These are phyloP conservation scores for Aspergillus flavus DNA, from an alignment of 2,329 filamentous ascomycete species.

Conservation along the genomic window DNA sequence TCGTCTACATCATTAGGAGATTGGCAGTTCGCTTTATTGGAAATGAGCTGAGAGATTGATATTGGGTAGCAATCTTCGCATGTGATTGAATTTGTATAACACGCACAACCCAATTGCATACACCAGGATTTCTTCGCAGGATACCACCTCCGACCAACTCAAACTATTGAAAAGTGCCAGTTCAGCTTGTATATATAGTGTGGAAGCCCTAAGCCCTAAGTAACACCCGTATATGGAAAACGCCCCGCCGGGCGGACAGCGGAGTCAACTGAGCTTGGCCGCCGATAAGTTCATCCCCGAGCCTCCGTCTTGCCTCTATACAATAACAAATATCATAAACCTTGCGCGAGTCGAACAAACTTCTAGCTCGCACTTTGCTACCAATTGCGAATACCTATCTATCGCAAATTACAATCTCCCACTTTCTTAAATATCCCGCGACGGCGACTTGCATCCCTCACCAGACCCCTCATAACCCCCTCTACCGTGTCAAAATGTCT, in stretches of 20 bases:
- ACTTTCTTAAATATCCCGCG: neutral
- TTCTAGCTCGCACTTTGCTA: neutral
- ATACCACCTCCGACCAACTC: no score
- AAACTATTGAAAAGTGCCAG: no score
- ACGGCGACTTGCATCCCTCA: neutral
- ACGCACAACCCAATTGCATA: neutral
- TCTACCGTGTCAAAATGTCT: constrained; percentile 65
- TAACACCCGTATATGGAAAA: constrained; percentile 12
- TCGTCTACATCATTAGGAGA: neutral
- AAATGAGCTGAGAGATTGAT: neutral
- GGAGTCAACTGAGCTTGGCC: constrained; percentile 13
- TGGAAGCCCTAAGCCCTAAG: constrained; percentile 25
- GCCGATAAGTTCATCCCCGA: constrained; percentile 17
- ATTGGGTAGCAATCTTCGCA: neutral
- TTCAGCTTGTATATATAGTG: no score
- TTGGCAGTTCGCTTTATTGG: neutral
- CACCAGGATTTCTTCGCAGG: neutral
- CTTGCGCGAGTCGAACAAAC: neutral
- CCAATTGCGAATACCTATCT: neutral
- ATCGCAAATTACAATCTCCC: neutral
- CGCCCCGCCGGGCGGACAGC: constrained; percentile 9
- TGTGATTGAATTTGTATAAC: neutral
- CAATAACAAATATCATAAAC: neutral
- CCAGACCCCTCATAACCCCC: constrained; percentile 10
- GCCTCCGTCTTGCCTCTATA: neutral